These are phyloP conservation scores for Entomortierella lignicola DNA, from an alignment of 192 early-diverging fungal species.

Conservation along the genomic window DNA sequence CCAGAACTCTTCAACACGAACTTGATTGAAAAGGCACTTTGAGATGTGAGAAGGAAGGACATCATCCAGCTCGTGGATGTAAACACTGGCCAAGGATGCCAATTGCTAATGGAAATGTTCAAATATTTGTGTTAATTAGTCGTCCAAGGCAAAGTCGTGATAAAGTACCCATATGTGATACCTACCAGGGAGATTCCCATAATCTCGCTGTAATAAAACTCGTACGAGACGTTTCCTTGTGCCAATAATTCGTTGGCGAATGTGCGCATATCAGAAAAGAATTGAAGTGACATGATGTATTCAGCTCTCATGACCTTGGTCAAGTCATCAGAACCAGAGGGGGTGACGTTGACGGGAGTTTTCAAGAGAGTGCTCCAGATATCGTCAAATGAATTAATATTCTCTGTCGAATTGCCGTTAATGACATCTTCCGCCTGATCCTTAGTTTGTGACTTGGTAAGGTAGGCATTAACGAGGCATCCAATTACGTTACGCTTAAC, in stretches of 20 bases:
- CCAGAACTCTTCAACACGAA: constrained; percentile 55
- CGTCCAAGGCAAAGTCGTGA: too few relatives aligned
- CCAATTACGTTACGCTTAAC: constrained; percentile 66
- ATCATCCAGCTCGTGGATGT: constrained; percentile 65
- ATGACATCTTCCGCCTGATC: not conserved
- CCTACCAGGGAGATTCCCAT: constrained; percentile 68
- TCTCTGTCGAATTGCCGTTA: not conserved
- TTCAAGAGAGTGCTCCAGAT: constrained; percentile 56
- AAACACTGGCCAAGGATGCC: constrained; percentile 62
- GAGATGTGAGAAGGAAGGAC: constrained; percentile 59
- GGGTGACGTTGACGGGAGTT: constrained; percentile 16
- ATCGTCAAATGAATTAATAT: constrained; percentile 39
- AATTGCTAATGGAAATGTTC: constrained; percentile 50
- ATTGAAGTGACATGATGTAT: constrained; percentile 67
- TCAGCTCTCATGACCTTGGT: constrained; percentile 56
- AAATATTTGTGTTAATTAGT: not conserved
- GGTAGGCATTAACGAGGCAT: constrained; percentile 49
- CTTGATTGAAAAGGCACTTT: constrained; percentile 56
- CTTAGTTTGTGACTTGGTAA: constrained; percentile 12
- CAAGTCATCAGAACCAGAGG: constrained; percentile 36
- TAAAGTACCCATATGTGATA: too few relatives aligned
- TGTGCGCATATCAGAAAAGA: constrained; percentile 64
- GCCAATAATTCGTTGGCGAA: constrained; percentile 56
- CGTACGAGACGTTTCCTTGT: constrained; percentile 59
- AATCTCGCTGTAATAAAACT: constrained; percentile 65